A percentile compares a stretch with the other conserved stretches of the same genome.
These are phyloP conservation scores for Chlorella sp. DNA, from an alignment of 139 green algal species.

Conservation along the genomic window DNA sequence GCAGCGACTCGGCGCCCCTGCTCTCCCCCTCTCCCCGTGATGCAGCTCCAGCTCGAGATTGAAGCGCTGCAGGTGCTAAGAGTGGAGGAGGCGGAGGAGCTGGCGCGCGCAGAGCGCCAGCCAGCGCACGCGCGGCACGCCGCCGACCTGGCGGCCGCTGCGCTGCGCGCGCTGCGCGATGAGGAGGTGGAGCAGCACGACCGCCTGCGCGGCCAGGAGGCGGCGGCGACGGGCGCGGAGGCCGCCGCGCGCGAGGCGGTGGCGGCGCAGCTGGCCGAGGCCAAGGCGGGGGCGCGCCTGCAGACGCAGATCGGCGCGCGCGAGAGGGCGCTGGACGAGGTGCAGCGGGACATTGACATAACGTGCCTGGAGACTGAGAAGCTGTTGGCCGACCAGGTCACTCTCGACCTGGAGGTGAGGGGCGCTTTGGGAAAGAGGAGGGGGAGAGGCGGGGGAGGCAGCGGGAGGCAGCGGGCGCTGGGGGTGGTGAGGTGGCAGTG, in stretches of 20 bases:
- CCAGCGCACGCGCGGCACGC: background rate
- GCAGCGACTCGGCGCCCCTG: too few species aligned
- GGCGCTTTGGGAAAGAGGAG: too few species aligned
- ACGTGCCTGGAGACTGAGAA: conserved; percentile 31
- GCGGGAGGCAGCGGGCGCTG: background rate
- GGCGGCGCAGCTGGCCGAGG: background rate
- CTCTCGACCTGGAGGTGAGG: conserved; percentile 28
- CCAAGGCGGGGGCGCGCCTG: conserved; percentile 16
- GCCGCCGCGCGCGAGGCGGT: background rate
- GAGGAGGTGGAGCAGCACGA: conserved; percentile 49
- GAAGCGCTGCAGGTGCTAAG: conserved; percentile 11
- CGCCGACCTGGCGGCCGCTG: background rate
- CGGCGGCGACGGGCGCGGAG: background rate
- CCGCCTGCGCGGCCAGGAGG: background rate
- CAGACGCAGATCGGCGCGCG: background rate
- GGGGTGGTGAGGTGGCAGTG: background rate
- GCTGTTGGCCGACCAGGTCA: conserved; percentile 7
- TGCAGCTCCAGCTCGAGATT: conserved; percentile 47
- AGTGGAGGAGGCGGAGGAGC: conserved; percentile 51
- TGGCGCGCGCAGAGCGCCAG: conserved; percentile 20
- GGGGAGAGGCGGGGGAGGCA: background rate
- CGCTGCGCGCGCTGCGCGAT: conserved; percentile 12
- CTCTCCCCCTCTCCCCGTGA: background rate
- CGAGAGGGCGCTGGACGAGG: conserved; percentile 8
- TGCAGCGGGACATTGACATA: conserved; percentile 19